Percentiles rank a stretch among this genome's conserved stretches.
phyloP scores from a whole-genome alignment of 2,329 filamentous ascomycete genomes.

The Lasiodiplodia sp. region DNA sequence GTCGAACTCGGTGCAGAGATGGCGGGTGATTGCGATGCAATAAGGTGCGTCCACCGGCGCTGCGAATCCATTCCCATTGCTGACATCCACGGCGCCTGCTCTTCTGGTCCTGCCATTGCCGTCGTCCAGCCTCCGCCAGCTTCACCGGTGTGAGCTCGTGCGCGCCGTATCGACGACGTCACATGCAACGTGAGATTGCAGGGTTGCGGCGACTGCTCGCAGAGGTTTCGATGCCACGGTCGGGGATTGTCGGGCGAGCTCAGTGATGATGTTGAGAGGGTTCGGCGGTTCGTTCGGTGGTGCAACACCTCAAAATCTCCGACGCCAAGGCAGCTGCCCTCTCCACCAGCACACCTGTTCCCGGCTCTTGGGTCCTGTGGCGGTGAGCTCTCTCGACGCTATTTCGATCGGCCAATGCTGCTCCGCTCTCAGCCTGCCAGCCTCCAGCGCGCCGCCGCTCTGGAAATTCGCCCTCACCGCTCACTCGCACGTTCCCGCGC shows the following conservation, averaged over 20 bases:
- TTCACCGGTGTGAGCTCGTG: background rate
- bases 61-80: no score
- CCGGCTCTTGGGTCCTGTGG: slow-evolving; percentile 12
- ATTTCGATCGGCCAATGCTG: slow-evolving; percentile 27
- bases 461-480: slow-evolving; percentile 18
- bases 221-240: background rate
- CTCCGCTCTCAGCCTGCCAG: slow-evolving; percentile 17
- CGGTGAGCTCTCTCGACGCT: slow-evolving; percentile 6
- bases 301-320: background rate
- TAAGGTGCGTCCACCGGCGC: no score
- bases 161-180: background rate
- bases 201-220: background rate
- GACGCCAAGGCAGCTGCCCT: background rate
- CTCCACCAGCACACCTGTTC: background rate
- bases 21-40: no score
- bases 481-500: slow-evolving; percentile 22
- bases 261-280: background rate
- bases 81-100: background rate
- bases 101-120: background rate
- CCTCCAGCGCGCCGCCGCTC: slow-evolving; percentile 4
- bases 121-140: background rate
- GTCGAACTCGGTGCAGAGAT: no score
- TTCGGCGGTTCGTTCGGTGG: background rate
- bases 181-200: background rate
- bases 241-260: background rate